Evolutionary conservation across 768 basidiomycete genomes (phyloP).

Genomic region (Suillus paluster): DNA sequence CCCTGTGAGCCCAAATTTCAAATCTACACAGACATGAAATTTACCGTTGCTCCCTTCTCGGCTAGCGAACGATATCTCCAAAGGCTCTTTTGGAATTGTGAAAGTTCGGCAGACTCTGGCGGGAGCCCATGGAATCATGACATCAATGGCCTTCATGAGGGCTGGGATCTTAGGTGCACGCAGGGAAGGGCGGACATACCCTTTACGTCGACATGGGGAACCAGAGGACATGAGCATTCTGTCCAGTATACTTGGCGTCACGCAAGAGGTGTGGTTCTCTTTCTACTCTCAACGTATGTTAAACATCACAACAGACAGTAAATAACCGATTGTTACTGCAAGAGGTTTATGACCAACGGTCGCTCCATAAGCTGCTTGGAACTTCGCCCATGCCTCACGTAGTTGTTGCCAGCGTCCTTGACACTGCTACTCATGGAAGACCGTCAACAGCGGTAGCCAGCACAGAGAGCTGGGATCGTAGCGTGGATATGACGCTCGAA

Average conservation of each 20-base stretch:
- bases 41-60: slow-evolving; percentile 9
- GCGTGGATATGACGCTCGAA: slow-evolving; percentile 38
- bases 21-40: no score
- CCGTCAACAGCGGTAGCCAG: slow-evolving; percentile 7
- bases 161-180: slow-evolving; percentile 66
- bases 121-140: slow-evolving; percentile 79
- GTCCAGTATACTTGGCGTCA: slow-evolving; percentile 78
- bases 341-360: slow-evolving; percentile 65
- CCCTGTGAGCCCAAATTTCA: slow-evolving; percentile 68
- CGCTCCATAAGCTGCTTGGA: slow-evolving; percentile 63
- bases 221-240: slow-evolving; percentile 79
- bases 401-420: slow-evolving; percentile 24
- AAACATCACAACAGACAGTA: slow-evolving; percentile 55
- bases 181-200: slow-evolving; percentile 51
- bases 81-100: slow-evolving; percentile 81
- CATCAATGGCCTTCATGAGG: slow-evolving; percentile 69
- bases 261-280: slow-evolving; percentile 64
- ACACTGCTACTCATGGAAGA: slow-evolving; percentile 8
- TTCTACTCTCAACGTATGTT: slow-evolving; percentile 4
- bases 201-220: slow-evolving; percentile 47
- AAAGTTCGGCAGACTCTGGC: slow-evolving; percentile 84
- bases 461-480: neutral
- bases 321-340: slow-evolving; percentile 72
- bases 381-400: slow-evolving; percentile 31
- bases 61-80: slow-evolving; percentile 91